Evolutionary conservation across 2,329 filamentous ascomycete genomes (phyloP).

Genomic region (Ascochyta viciae-villosae): DNA sequence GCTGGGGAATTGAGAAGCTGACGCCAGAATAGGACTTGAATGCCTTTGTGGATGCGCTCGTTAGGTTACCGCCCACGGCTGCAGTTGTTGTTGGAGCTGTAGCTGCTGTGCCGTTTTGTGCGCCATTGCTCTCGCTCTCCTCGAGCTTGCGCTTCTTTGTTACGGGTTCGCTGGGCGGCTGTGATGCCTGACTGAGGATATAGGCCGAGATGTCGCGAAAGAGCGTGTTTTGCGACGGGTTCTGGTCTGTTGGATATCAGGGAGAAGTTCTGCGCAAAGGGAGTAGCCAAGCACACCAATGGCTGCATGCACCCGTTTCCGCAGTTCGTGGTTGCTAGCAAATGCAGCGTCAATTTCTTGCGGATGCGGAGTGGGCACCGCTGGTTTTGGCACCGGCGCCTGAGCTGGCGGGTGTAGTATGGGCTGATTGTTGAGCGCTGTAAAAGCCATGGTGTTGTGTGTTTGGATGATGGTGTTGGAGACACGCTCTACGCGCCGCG

Average conservation of each 20-base stretch:
- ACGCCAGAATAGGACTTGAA: constrained; percentile 55
- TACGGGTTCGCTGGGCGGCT: constrained; percentile 34
- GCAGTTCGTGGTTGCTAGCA: constrained; percentile 42
- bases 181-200: constrained; percentile 38
- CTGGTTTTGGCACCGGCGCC: constrained; percentile 3
- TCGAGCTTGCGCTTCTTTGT: constrained; percentile 52
- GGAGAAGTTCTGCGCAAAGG: not conserved
- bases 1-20: constrained; percentile 67
- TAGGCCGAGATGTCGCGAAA: constrained; percentile 49
- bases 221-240: constrained; percentile 41
- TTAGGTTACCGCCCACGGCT: constrained; percentile 24
- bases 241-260: constrained; percentile 26
- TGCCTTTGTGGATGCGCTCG: constrained; percentile 33
- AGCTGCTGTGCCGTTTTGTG: constrained; percentile 20
- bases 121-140: constrained; percentile 31
- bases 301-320: constrained; percentile 48
- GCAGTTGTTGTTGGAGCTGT: not conserved
- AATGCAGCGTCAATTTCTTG: constrained; percentile 46
- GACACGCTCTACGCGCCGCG: constrained; percentile 7
- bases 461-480: constrained; percentile 17
- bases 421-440: constrained; percentile 29
- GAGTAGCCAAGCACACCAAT: constrained; percentile 35
- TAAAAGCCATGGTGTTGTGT: constrained; percentile 30
- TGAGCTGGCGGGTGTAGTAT: constrained; percentile 12
- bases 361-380: constrained; percentile 22